These are phyloP conservation scores for Acacia confusa DNA, from an alignment of 306 rosid species.

Conservation along the genomic window DNA sequence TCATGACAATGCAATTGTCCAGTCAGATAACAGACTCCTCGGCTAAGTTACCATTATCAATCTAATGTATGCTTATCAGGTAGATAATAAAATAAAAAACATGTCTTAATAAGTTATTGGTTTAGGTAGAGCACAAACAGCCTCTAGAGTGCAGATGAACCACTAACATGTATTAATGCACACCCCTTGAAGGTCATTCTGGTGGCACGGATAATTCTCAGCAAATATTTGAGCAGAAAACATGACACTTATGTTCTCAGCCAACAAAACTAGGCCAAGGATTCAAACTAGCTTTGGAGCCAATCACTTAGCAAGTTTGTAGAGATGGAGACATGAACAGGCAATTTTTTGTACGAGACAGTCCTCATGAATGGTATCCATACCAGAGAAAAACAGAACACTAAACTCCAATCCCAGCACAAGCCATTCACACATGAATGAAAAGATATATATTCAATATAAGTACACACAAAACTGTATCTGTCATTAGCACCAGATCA, in stretches of 20 bases:
- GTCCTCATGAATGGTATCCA: background rate
- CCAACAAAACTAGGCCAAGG: background rate
- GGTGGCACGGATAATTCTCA: background rate
- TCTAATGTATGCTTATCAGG: background rate
- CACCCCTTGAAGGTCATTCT: background rate
- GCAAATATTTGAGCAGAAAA: background rate
- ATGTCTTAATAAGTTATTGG: background rate
- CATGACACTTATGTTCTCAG: background rate
- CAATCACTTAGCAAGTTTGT: background rate
- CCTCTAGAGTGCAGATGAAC: background rate
- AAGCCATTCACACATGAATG: background rate
- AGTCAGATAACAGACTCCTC: background rate
- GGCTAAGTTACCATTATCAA: background rate
- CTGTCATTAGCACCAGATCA: constrained; percentile 7
- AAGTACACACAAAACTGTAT: background rate
- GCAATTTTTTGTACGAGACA: background rate
- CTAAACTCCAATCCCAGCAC: background rate
- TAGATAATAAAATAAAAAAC: background rate
- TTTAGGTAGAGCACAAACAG: background rate
- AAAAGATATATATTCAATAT: background rate
- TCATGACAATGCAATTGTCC: background rate
- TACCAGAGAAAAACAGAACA: background rate
- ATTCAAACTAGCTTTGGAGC: background rate
- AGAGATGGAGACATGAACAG: background rate
- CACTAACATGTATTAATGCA: background rate